Base-by-base conservation (phyloP, 129 eudicot species). In the Smallanthus sonchifolius region DNA sequence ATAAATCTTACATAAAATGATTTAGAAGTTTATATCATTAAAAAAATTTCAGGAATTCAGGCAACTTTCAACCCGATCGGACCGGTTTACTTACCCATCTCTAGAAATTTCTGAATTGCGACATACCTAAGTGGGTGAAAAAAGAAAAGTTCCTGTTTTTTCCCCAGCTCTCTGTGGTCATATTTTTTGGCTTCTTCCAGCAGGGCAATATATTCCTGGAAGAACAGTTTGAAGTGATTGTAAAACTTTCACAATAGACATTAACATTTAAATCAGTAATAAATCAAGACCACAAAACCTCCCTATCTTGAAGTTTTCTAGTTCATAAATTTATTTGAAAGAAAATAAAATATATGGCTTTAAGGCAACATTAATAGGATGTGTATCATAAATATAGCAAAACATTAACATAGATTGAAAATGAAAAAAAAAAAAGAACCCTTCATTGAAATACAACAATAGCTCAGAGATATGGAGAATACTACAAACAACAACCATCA, bases 121-220 rank as follows among this genome's bases (percentile, higher is more conserved):
- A 47, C 17, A 2, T 35, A 63, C 68, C 68, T 63, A 37, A 63
- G 68, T 36, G 68, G 97, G 72, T 94, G 97, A 68, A 89, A 94
- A 78, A 91, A 94, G 96, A 94, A 94, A 63, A 94, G 94, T 74
- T 94, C 97, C 69, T 94, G 99, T 80, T 94, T 88, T 51, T 85
- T 89, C 40, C 88, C 84, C 77, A 94, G 75, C 71, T 86, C 89
- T 73, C 97, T 82, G 75, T 94, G 97, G 64, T 94, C 99, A 78
- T 94, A 91, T 60, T 94, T 94, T 77, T 94, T 94, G 11, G 99
- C 99, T 86, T 94, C 97, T 76, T 91, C 99, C 74, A 94, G 80
- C 76, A 83, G 36, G 34, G 83, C 85, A 47, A 85, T 84, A 78
- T 94, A 88, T 77, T 94, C 97, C 97, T 93, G 87, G 60, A 80